These are phyloP conservation scores for Mortierella sp. DNA, from an alignment of 371 early-diverging fungal species.

Conservation along the genomic window DNA sequence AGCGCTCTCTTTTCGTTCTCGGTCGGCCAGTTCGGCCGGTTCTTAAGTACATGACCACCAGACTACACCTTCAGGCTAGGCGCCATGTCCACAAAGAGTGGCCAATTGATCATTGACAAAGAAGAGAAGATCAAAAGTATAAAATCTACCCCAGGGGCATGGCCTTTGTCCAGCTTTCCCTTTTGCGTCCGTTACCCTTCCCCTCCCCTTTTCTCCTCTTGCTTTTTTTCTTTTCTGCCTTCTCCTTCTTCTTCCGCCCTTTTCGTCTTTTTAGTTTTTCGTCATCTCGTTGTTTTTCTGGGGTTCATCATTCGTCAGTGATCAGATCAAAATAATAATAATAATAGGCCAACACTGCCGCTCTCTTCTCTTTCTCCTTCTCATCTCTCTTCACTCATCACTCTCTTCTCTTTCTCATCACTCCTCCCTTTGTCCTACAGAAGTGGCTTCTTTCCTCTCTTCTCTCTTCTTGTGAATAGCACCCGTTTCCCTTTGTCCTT, in stretches of 20 bases:
- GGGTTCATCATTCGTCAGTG: not conserved
- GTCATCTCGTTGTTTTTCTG: conserved; percentile 6
- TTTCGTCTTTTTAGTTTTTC: not conserved
- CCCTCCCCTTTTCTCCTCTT: not conserved
- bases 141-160: not conserved
- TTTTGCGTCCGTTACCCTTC: conserved; percentile 1
- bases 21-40: not conserved
- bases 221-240: not conserved
- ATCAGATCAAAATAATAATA: conserved; percentile 2
- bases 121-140: not conserved
- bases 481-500: not conserved
- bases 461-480: not conserved
- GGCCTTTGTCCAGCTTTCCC: conserved; percentile 5
- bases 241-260: not conserved
- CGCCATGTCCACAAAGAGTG: not conserved
- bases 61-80: not conserved
- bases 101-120: not conserved
- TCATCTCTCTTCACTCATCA: not conserved
- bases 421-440: conserved; percentile 21
- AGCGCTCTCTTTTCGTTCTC: not conserved
- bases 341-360: not conserved
- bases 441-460: not conserved
- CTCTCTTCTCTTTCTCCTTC: not conserved
- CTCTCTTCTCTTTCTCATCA: not conserved
- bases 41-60: not conserved